Percentiles rank a stretch among this genome's conserved stretches.
These are phyloP conservation scores for Russula compacta DNA, from an alignment of 768 basidiomycete species.

Conservation along the genomic window DNA sequence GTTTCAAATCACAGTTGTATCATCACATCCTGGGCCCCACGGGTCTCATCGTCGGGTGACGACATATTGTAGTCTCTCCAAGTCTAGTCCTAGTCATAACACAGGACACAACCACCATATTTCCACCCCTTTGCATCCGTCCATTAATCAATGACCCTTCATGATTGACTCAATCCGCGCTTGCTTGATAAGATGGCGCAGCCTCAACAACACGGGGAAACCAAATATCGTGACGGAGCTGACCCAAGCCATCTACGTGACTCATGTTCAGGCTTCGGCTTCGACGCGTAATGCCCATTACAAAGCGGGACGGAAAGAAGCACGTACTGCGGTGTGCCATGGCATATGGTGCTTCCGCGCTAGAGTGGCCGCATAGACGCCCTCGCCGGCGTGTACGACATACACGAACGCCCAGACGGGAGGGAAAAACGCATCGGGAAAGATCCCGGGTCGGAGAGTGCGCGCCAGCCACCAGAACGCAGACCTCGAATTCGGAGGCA, in stretches of 20 bases:
- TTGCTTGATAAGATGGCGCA: constrained; percentile 51
- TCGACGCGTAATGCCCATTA: not conserved
- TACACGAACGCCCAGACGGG: constrained; percentile 28
- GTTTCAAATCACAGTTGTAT: too few species aligned
- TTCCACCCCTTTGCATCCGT: not conserved
- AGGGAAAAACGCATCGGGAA: constrained; percentile 24
- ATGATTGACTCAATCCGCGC: constrained; percentile 73
- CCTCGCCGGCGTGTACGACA: constrained; percentile 39
- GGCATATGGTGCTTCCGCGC: constrained; percentile 46
- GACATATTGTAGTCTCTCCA: too few species aligned
- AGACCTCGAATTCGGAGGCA: constrained; percentile 20
- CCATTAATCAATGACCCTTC: constrained; percentile 45
- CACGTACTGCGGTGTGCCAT: constrained; percentile 32
- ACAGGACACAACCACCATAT: not conserved
- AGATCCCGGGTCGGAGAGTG: constrained; percentile 26
- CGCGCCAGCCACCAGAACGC: constrained; percentile 27
- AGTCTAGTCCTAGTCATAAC: too few species aligned
- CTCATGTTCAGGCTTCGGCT: not conserved
- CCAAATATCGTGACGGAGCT: constrained; percentile 44
- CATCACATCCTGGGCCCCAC: too few species aligned
- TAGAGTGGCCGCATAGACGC: constrained; percentile 38
- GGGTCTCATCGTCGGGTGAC: too few species aligned
- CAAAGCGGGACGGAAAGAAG: constrained; percentile 9
- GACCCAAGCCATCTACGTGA: constrained; percentile 43
- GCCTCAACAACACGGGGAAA: constrained; percentile 42